Evolutionary conservation across 352 stramenopile species (phyloP), one percentile per base, ranked within the genome.

Genomic region (Phytopythium oedochilum): DNA sequence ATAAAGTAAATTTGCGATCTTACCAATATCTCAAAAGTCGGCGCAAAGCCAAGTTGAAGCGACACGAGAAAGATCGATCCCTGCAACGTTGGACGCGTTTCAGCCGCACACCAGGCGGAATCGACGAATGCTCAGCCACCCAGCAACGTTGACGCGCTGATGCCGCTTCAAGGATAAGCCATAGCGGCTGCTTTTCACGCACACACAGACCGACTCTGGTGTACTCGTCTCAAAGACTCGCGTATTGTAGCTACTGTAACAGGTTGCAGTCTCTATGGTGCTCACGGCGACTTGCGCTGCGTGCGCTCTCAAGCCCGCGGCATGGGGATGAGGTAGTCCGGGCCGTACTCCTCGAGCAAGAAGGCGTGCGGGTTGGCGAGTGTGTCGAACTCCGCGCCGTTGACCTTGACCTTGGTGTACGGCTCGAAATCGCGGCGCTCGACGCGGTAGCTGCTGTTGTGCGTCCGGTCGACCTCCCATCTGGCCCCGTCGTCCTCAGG

Each of bases 311-410:
- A 42, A 35, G 47, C n/a, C 11, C 31, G 7, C 32, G 47, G 28
- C 32, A 25, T 55, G 7, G 70, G 63, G 20, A 36, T 69, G 28
- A 73, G 57, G 46, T 69, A 79, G 20, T 73, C 64, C 0, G 49
- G 40, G 10, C 67, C 70, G 48, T 83, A 79, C 59, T 79, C 73
- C 17, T 71, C 40, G n/a, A 65, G n/a, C 20, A 83, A 55, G 29
- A 79, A 83, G 23, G 71, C 67, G 0, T 64, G 53, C n/a, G 72
- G 64, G 55, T 83, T 66, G 2, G 70, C 70, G 3, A 80, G 59
- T 0, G 73, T 75, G 32, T 73, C 60, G 31, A 74, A 75, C 26
- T 66, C 55, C 7, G 66, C 23, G 12, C 67, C 68, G 32, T 78
- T 77, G 17, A 83, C 51, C 18, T 34, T 46, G 0, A 83, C 62